phyloP scores from a whole-genome alignment of 345 rosid species.

The Corchorus olitorius region DNA sequence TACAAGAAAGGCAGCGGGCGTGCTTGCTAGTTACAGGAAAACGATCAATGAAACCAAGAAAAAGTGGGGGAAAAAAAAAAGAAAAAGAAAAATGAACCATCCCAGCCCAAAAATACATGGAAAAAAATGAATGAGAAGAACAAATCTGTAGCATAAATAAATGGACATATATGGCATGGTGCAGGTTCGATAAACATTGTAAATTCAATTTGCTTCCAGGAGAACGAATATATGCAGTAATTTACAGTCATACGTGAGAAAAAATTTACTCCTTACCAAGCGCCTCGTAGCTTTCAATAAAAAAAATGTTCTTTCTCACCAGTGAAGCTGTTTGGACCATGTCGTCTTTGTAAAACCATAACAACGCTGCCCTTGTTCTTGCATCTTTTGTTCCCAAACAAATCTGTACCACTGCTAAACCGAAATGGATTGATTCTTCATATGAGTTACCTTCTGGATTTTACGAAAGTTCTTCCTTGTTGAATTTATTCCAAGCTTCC shows the following conservation, averaged over 20 bases:
- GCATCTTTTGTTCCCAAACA: not conserved
- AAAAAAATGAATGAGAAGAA: too few relatives aligned
- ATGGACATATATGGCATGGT: not conserved
- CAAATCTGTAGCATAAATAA: not conserved
- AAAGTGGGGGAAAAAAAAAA: not conserved
- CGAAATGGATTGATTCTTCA: not conserved
- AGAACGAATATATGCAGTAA: not conserved
- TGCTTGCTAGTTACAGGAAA: too few relatives aligned
- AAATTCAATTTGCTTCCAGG: not conserved
- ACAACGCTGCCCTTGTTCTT: not conserved
- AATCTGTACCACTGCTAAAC: not conserved
- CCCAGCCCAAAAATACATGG: not conserved
- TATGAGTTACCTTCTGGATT: not conserved
- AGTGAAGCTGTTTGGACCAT: too few relatives aligned
- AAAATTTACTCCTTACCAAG: not conserved
- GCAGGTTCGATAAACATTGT: not conserved
- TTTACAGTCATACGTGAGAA: slow-evolving; percentile 4
- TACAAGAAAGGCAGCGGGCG: not conserved
- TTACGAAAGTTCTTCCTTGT: slow-evolving; percentile 53
- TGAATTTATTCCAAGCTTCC: slow-evolving; percentile 72
- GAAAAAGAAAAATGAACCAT: not conserved
- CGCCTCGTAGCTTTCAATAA: not conserved
- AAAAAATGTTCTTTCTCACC: not conserved
- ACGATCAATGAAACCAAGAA: too few relatives aligned
- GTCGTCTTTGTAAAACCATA: not conserved